phyloP scores from a whole-genome alignment of 2,329 filamentous ascomycete genomes.

The Diaporthe sp. region DNA sequence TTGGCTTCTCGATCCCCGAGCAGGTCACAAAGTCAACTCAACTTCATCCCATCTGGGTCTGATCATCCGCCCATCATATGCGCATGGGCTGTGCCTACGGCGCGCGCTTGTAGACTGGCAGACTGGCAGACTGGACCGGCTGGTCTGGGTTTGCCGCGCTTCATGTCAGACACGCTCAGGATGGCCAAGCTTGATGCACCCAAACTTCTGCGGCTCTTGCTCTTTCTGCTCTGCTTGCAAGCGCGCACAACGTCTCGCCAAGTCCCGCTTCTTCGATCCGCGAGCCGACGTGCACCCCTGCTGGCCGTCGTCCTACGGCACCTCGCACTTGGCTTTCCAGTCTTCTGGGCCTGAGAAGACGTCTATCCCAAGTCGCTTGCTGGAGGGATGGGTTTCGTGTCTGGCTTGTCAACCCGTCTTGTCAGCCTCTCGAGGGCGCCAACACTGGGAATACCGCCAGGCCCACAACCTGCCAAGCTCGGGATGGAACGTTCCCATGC shows the following conservation, averaged over 20 bases:
- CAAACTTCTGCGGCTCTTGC: constrained; percentile 15
- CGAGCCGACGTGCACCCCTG: constrained; percentile 6
- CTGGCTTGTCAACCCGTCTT: not conserved
- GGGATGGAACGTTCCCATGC: constrained; percentile 16
- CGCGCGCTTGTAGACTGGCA: not conserved
- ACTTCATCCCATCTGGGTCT: constrained; percentile 31
- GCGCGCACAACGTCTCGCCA: constrained; percentile 16
- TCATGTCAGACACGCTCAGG: constrained; percentile 2
- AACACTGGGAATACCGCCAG: not conserved
- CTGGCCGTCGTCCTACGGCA: not conserved
- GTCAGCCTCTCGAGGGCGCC: not conserved
- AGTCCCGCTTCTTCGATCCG: constrained; percentile 19
- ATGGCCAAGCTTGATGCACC: constrained; percentile 31
- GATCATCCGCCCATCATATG: constrained; percentile 18
- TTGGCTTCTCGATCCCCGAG: constrained; percentile 14
- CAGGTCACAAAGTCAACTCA: constrained; percentile 4
- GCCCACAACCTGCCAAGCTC: constrained; percentile 19
- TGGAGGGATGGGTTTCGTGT: constrained; percentile 6
- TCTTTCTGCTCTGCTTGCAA: not conserved
- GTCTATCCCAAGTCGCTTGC: constrained; percentile 1
- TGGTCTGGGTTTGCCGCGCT: constrained; percentile 20
- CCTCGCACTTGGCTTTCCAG: not conserved
- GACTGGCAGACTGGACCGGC: not conserved
- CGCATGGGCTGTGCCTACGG: constrained; percentile 2
- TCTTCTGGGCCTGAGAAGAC: not conserved